A percentile compares a stretch with the other conserved stretches of the same genome.
These are phyloP conservation scores for Angophora floribunda DNA, from an alignment of 345 rosid species.

Conservation along the genomic window DNA sequence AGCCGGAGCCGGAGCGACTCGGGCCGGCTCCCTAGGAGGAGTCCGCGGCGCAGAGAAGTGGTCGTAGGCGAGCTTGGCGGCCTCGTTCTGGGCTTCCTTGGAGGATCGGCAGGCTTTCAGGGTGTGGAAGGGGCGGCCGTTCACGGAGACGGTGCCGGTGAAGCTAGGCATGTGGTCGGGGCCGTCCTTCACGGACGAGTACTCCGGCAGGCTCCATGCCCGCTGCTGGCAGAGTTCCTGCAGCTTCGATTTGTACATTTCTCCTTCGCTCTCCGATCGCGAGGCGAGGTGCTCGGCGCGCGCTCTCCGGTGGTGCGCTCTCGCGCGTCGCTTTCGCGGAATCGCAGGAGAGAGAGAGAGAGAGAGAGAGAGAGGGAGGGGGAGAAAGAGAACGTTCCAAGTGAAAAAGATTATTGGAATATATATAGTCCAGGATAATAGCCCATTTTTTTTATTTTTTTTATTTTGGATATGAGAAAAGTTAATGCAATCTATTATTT, in stretches of 20 bases:
- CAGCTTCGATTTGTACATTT: slow-evolving; percentile 22
- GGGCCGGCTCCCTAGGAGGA: background rate
- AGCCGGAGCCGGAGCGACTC: background rate
- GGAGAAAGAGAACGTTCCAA: background rate
- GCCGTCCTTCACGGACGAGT: slow-evolving; percentile 7
- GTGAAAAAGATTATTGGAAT: background rate
- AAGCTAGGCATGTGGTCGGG: slow-evolving; percentile 19
- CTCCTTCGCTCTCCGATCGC: background rate
- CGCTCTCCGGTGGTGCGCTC: background rate
- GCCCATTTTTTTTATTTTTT: background rate
- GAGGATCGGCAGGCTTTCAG: background rate
- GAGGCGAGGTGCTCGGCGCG: background rate
- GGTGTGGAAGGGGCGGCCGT: slow-evolving; percentile 9
- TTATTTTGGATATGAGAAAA: background rate
- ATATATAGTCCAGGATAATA: background rate
- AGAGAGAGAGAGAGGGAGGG: background rate
- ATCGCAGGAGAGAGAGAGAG: background rate
- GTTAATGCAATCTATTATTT: background rate
- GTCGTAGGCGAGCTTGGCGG: slow-evolving; percentile 17
- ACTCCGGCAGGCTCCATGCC: slow-evolving; percentile 19
- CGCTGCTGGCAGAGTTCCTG: slow-evolving; percentile 24
- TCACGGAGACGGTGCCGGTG: slow-evolving; percentile 20
- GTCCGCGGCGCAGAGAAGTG: background rate
- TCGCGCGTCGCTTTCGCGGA: background rate
- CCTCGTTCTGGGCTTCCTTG: slow-evolving; percentile 26